These are phyloP conservation scores for Cynara cardunculus DNA, from an alignment of 129 eudicot species.

Conservation along the genomic window DNA sequence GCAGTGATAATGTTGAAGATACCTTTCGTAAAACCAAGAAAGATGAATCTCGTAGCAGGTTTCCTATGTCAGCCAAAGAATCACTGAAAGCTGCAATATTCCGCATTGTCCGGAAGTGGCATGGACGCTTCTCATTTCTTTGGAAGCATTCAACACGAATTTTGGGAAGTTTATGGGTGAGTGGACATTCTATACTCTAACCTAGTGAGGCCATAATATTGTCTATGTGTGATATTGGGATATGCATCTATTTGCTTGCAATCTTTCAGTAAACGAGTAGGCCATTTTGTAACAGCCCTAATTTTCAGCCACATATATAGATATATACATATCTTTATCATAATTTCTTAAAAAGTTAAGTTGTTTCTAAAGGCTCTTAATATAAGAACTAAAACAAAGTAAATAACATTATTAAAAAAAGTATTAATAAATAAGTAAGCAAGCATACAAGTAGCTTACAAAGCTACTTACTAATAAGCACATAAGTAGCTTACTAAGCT, in stretches of 20 bases:
- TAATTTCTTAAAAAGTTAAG: no score
- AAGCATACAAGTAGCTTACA: no score
- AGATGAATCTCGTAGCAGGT: conserved; percentile 52
- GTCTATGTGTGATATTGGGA: neutral
- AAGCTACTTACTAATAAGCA: no score
- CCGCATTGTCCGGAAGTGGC: conserved; percentile 67
- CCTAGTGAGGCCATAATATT: neutral
- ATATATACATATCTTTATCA: no score
- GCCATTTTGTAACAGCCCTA: no score
- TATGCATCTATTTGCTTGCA: neutral
- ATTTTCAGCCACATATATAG: no score
- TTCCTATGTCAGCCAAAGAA: conserved; percentile 58
- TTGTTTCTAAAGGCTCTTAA: no score
- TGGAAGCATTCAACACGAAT: conserved; percentile 63
- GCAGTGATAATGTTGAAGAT: conserved; percentile 39
- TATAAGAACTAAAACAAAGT: no score
- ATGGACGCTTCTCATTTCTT: conserved; percentile 69
- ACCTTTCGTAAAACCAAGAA: conserved; percentile 32
- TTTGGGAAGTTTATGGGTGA: conserved; percentile 81
- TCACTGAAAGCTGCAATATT: conserved; percentile 63
- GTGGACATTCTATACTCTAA: conserved; percentile 22
- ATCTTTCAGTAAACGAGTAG: neutral
- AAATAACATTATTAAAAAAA: no score
- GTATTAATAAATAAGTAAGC: no score
- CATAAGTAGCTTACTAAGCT: no score